Evolutionary conservation across 2,329 filamentous ascomycete species (phyloP), one percentile per base, ranked within the genome.

Genomic region (Scedosporium dehoogii): DNA sequence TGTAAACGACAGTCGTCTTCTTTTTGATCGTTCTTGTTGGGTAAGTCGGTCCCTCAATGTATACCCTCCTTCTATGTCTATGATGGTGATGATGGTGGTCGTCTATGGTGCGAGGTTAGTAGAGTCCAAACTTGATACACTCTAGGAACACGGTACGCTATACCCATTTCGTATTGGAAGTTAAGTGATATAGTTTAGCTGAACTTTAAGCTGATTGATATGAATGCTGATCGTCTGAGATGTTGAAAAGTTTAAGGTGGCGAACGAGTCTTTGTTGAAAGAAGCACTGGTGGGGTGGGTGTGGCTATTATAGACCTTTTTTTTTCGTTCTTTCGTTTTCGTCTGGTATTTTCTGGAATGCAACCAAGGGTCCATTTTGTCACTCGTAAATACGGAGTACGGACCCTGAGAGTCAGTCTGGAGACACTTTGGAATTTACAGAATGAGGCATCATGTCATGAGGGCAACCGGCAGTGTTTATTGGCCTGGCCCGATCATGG

Each of bases 11-110:
- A 14, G 57, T 51, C 46, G 56, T 62, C 27, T 33, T 58, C 55
- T 51, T 62, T n/a, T 55, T 51, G 42, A 62, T 42, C 10, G 57
- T 59, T 56, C 44, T 62, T 16, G 61, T 53, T 4, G 61, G 61
- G 33, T 62, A 62, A 18, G 61, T 62, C 10, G 61, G 48, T 10
- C 60, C 21, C 21, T 62, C 57, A 21, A 62, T 5, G 61, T 62
- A 62, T n/a, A 62, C 27, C 29, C 56, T 41, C 56, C 53, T 62
- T 41, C 59, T 62, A 18, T 53, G 53, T 3, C 27, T 25, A 18
- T 62, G 33, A 29, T 41, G 25, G 16, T 46, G 14, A 46, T 61
- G 23, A 21, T 60, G 25, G 21, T 18, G 23, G 25, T 53, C 41
- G 12, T 51, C 46, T 46, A 33, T 23, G 6, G 12, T 3, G 7